Conservation (phyloP, 1,139 yeast species). For the Kluyveromyces marxianus region DNA sequence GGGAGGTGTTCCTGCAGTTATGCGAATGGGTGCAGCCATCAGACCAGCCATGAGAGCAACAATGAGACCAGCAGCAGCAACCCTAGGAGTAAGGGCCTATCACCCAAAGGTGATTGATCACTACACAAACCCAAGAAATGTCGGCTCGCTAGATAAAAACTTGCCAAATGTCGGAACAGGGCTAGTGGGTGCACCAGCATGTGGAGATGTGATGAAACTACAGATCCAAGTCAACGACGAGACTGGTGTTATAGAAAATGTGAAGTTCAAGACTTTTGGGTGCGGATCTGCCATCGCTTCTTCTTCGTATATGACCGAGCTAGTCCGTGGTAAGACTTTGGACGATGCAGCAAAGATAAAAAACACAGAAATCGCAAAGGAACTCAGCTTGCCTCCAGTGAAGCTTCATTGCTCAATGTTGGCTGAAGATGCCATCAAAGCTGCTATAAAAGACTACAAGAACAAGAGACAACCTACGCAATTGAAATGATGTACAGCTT, state of each 20-base stretch:
- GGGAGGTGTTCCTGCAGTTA: no score
- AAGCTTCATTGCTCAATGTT: slow-evolving; percentile 96
- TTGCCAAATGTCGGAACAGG: slow-evolving; percentile 89
- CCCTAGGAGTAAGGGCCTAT: slow-evolving; percentile 29
- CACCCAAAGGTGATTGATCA: slow-evolving; percentile 85
- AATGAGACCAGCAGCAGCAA: not conserved
- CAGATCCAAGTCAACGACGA: slow-evolving; percentile 89
- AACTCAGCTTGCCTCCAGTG: slow-evolving; percentile 91
- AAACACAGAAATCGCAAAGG: slow-evolving; percentile 88
- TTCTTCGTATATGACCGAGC: slow-evolving; percentile 87
- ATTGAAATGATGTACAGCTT: slow-evolving; percentile 6
- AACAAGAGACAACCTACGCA: slow-evolving; percentile 42
- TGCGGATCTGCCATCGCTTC: slow-evolving; percentile 98
- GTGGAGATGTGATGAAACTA: slow-evolving; percentile 98
- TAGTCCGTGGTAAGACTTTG: slow-evolving; percentile 88
- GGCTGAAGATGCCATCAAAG: slow-evolving; percentile 97
- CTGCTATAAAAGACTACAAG: slow-evolving; percentile 91
- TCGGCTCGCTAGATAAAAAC: slow-evolving; percentile 81
- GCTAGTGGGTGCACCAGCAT: slow-evolving; percentile 96
- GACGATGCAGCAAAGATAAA: slow-evolving; percentile 91
- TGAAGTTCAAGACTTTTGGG: slow-evolving; percentile 95
- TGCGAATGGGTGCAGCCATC: no score
- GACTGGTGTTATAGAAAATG: slow-evolving; percentile 87
- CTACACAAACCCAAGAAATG: slow-evolving; percentile 93
- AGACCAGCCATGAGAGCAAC: not conserved